Conservation (phyloP, 148 eudicot species). For the Cornus florida region DNA sequence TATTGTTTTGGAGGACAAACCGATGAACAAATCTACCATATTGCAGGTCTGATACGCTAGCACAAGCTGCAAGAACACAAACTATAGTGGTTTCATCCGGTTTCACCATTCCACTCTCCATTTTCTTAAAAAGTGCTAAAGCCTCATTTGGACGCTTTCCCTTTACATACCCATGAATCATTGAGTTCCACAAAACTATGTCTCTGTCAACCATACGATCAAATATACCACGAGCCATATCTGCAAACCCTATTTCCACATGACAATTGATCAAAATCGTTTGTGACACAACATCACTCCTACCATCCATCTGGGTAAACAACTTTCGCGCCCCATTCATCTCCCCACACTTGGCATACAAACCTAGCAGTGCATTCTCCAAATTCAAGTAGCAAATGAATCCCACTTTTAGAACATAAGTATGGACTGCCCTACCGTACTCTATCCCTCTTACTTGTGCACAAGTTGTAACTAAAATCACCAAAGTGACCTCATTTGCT, state of each 20-base stretch:
- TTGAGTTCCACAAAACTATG: slow-evolving; percentile 23
- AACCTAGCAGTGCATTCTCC: slow-evolving; percentile 18
- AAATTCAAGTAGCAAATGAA: slow-evolving; percentile 1
- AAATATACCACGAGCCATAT: slow-evolving; percentile 17
- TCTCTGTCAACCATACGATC: slow-evolving; percentile 20
- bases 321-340: slow-evolving; percentile 12
- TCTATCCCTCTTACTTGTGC: not conserved
- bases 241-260: slow-evolving; percentile 8
- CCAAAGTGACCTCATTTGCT: slow-evolving; percentile 19
- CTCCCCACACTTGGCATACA: slow-evolving; percentile 19
- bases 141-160: slow-evolving; percentile 11
- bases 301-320: slow-evolving; percentile 14
- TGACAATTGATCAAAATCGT: slow-evolving; percentile 23
- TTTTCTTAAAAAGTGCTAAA: slow-evolving; percentile 19
- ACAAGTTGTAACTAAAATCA: slow-evolving; percentile 17
- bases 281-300: slow-evolving; percentile 14
- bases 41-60: slow-evolving; percentile 17
- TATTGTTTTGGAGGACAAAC: slow-evolving; percentile 12
- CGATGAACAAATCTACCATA: slow-evolving; percentile 20
- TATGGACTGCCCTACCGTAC: slow-evolving; percentile 14
- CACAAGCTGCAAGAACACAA: slow-evolving; percentile 23
- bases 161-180: slow-evolving; percentile 23
- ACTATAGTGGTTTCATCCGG: slow-evolving; percentile 16
- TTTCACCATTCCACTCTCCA: slow-evolving; percentile 12
- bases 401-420: slow-evolving; percentile 16